Evolutionary conservation across 2,329 filamentous ascomycete species (phyloP), one percentile per base, ranked within the genome.

Genomic region (Trematosphaeria pertusa): DNA sequence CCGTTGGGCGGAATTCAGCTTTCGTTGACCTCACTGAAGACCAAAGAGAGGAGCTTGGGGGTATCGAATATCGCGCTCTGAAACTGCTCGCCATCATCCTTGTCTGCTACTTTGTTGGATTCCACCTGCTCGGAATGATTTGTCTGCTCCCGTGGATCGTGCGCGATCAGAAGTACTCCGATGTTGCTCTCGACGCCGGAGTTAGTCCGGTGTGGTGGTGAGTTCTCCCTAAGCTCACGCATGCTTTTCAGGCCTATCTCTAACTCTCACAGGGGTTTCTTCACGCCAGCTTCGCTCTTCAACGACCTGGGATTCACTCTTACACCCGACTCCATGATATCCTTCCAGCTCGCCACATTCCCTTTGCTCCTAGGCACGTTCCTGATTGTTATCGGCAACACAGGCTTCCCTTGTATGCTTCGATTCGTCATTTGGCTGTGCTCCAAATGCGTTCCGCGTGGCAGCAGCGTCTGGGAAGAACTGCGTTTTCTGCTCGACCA

Each of bases 271-370:
- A 74, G 72, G 83, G 91, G 84, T 0, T 85, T 99, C 58, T 99
- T 93, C 74, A 96, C 90, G 0, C 77, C 91, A 11, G 90, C 85
- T 37, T 94, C 91, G 31, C 83, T 91, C 44, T 97, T 99, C 73
- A 97, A 93, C 73, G 93, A 99, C 75, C 75, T 97, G n/a, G 94
- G 94, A 9, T 93, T 91, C 61, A 93, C 92, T 1, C 77, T 99
- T 55, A 97, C 91, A 0, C 88, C 92, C 0, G 89, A 97, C 73
- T 97, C 91, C 58, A 97, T 99, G 91, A 81, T 85, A 32, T 93
- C 90, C 0, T 97, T 97, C 70, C 86, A 90, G 59, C 82, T 77
- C 7, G 89, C 91, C 1, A 78, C 88, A 5, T 88, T 90, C 59
- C 85, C 88, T 0, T 77, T 97, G 35, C 77, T 97, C 17, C 67